Base-by-base conservation (phyloP, 148 eudicot genomes). In the Limonium bicolor region DNA sequence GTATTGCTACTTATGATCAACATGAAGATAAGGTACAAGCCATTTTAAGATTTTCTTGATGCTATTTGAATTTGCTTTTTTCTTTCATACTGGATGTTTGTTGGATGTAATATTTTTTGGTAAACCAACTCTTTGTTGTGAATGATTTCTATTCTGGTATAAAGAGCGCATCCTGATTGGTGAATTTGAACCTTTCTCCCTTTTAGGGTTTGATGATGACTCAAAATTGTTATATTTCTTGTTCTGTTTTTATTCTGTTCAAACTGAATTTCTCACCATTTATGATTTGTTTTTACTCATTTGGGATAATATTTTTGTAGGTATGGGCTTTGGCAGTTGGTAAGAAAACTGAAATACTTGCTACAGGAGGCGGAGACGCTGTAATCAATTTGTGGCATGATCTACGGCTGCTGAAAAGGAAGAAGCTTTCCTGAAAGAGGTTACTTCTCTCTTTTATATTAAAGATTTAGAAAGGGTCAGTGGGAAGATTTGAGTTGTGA, bases 241-340 rank as follows among this genome's bases (percentile, higher is more conserved):
- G n/a, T n/a, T n/a, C n/a, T n/a, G 34, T 5, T 7, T 11, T 38
- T 49, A 7, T 24, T 9, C n/a, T 14, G 7, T 23, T 21, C 40
- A 20, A n/a, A n/a, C n/a, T n/a, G n/a, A n/a, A n/a, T n/a, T n/a
- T n/a, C n/a, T n/a, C n/a, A n/a, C n/a, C n/a, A n/a, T 24, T 36
- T 39, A 17, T 21, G 33, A 19, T 26, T 34, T 2, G 38, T 7
- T 0, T n/a, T 20, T 25, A 7, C n/a, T 16, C 36, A 14, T 22
- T 35, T 37, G 20, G 20, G 12, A 19, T 10, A 10, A 3, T 9
- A 37, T 47, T 36, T 33, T 40, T 20, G 27, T 44, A 88, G 96
- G 72, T 85, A 46, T 90, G 95, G 95, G 93, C 95, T 53, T 60
- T 90, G 74, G 85, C 99, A 50, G 55, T 90, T 48, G 94, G 95